Conservation (phyloP, 805 yeast genomes). For the Candida piceae region DNA sequence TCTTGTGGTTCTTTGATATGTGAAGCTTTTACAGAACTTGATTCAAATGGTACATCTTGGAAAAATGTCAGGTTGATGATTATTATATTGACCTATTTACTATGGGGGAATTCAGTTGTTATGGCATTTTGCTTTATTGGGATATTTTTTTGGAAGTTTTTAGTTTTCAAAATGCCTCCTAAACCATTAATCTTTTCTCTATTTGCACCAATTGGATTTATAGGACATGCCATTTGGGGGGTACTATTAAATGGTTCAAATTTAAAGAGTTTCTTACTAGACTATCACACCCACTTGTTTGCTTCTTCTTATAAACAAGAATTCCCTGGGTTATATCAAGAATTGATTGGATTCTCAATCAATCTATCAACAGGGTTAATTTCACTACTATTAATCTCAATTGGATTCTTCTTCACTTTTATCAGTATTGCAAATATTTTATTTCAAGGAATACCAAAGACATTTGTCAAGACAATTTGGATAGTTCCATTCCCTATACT, state of each 20-base stretch:
- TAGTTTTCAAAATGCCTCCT: conserved; percentile 53
- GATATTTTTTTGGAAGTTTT: conserved; percentile 54
- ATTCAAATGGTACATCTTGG: conserved; percentile 32
- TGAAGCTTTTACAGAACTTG: conserved; percentile 36
- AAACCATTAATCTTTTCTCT: conserved; percentile 49
- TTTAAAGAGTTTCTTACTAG: conserved; percentile 8
- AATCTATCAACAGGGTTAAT: conserved; percentile 9
- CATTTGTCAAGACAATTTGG: conserved; percentile 59
- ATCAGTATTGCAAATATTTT: conserved; percentile 33
- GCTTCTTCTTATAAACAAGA: background rate
- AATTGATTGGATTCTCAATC: conserved; percentile 8
- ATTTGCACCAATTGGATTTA: conserved; percentile 72
- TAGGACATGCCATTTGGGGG: conserved; percentile 81
- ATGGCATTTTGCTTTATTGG: conserved; percentile 53
- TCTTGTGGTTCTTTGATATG: conserved; percentile 45
- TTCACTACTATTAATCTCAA: conserved; percentile 14
- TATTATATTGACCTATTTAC: conserved; percentile 46
- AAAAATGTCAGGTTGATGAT: conserved; percentile 44
- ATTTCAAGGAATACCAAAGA: conserved; percentile 23
- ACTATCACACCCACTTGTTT: conserved; percentile 4
- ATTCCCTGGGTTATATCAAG: conserved; percentile 1
- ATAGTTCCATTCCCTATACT: conserved; percentile 84
- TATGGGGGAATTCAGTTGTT: conserved; percentile 69
- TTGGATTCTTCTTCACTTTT: conserved; percentile 35
- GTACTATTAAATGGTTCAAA: conserved; percentile 36